phyloP scores from a whole-genome alignment of 2,329 filamentous ascomycete genomes.

The Cryphonectria radicalis region DNA sequence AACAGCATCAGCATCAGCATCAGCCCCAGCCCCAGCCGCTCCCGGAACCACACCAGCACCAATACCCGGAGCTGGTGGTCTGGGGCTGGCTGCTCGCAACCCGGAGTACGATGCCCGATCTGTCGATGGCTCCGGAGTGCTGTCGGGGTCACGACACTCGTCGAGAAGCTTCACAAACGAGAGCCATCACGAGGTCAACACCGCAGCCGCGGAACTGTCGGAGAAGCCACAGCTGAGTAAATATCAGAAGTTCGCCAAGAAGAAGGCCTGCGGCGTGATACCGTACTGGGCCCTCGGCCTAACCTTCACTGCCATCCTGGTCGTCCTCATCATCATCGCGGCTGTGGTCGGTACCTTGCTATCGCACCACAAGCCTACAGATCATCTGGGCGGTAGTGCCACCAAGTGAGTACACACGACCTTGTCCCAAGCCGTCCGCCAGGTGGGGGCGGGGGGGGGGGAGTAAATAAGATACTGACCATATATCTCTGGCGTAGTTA shows the following conservation, averaged over 20 bases:
- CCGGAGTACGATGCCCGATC: conserved; percentile 61
- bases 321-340: conserved; percentile 61
- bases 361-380: conserved; percentile 38
- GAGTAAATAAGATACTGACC: conserved; percentile 21
- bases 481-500: conserved; percentile 26
- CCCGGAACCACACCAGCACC: conserved; percentile 22
- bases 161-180: conserved; percentile 54
- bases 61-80: conserved; percentile 62
- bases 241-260: conserved; percentile 59
- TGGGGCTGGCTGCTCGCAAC: conserved; percentile 64
- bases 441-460: background rate
- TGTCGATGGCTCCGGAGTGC: conserved; percentile 56
- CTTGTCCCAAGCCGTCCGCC: background rate
- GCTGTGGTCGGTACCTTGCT: conserved; percentile 58
- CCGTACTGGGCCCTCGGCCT: conserved; percentile 66
- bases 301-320: conserved; percentile 50
- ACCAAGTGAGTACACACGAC: conserved; percentile 34
- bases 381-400: conserved; percentile 24
- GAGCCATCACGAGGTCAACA: conserved; percentile 60
- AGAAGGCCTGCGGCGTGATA: conserved; percentile 61
- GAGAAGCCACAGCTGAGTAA: conserved; percentile 56
- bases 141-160: conserved; percentile 54
- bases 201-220: conserved; percentile 47
- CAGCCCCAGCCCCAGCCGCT: conserved; percentile 9
- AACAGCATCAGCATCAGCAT: conserved; percentile 18